Percentiles rank a stretch among this genome's conserved stretches.
Conservation (phyloP, 495 filamentous ascomycete species). For the Xylaria grammica region DNA sequence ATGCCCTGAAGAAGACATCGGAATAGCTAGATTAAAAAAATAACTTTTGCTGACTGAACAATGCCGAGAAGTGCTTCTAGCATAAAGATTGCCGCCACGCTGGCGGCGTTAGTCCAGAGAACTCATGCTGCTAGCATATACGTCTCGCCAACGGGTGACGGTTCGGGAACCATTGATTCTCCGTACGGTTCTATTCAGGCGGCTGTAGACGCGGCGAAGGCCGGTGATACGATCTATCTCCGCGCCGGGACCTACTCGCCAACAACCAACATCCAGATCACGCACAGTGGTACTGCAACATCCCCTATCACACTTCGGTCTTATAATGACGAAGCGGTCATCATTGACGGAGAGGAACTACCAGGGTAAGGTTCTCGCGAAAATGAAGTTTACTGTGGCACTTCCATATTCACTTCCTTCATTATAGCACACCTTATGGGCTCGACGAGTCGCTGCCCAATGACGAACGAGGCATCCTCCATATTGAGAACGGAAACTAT, state of each 20-base stretch:
- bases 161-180: slow-evolving; percentile 31
- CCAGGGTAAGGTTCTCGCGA: slow-evolving; percentile 15
- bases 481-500: slow-evolving; percentile 34
- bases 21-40: not conserved
- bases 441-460: slow-evolving; percentile 29
- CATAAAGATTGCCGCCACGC: not conserved
- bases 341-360: slow-evolving; percentile 37
- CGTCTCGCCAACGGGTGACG: slow-evolving; percentile 33
- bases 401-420: not conserved
- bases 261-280: slow-evolving; percentile 35
- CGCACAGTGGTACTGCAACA: slow-evolving; percentile 29
- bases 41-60: not conserved
- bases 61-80: slow-evolving; percentile 2
- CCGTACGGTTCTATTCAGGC: slow-evolving; percentile 37
- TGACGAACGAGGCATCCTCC: slow-evolving; percentile 31
- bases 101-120: not conserved
- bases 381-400: not conserved
- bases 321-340: slow-evolving; percentile 31
- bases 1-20: not conserved
- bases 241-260: slow-evolving; percentile 37
- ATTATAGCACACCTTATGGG: slow-evolving; percentile 29
- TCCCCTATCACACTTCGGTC: slow-evolving; percentile 32
- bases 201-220: slow-evolving; percentile 31
- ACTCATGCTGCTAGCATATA: slow-evolving; percentile 23
- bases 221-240: slow-evolving; percentile 36